phyloP scores from a whole-genome alignment of 75 land plant genomes.

The Selaginella tamariscina region DNA sequence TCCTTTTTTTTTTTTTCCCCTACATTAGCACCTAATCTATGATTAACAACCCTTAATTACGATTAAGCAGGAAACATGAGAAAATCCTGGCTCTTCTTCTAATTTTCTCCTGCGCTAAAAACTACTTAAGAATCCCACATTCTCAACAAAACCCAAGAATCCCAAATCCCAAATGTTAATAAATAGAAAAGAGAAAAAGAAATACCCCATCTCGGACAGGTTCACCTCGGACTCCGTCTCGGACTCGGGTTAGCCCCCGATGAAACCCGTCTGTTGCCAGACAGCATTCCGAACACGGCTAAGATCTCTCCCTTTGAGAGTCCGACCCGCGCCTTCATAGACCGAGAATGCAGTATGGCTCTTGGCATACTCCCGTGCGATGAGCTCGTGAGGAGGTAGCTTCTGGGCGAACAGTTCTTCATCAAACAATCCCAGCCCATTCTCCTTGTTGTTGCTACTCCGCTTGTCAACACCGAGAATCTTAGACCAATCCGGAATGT shows the following conservation, averaged over 20 bases:
- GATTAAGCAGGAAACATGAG: not conserved
- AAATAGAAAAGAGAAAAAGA: not conserved
- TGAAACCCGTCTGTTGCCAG: constrained; percentile 42
- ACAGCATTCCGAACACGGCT: constrained; percentile 50
- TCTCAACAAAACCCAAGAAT: no score
- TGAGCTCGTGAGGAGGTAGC: constrained; percentile 47
- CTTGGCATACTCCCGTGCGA: constrained; percentile 30
- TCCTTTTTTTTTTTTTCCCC: no score
- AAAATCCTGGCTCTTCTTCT: constrained; percentile 3
- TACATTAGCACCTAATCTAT: no score
- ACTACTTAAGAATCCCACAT: no score
- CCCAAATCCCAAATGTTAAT: not conserved
- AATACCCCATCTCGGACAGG: no score
- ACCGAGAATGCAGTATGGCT: constrained; percentile 35
- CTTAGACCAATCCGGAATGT: constrained; percentile 24
- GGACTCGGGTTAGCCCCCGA: constrained; percentile 14
- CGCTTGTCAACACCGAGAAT: constrained; percentile 11
- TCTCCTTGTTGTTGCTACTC: not conserved
- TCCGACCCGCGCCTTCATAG: constrained; percentile 44
- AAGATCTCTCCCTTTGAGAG: constrained; percentile 49
- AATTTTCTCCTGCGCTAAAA: not conserved
- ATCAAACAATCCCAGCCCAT: constrained; percentile 5
- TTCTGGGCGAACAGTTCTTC: constrained; percentile 11
- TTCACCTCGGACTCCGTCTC: not conserved
- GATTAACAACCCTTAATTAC: no score